Base-by-base conservation (phyloP, 345 rosid genomes). In the Gossypium turneri region DNA sequence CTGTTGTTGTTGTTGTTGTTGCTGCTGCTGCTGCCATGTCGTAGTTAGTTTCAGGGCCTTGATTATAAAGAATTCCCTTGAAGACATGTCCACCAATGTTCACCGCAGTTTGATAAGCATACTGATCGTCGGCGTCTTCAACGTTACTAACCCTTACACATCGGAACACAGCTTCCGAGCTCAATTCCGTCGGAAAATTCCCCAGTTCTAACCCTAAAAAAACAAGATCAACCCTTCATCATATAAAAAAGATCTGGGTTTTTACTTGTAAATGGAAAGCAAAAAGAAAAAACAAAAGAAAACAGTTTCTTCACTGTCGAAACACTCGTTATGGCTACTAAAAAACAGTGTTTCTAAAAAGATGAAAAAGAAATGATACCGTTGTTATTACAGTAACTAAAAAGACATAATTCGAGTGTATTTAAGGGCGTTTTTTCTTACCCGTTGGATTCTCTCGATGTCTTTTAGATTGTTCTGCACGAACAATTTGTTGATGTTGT, bases 61-160 rank as follows among this genome's bases (percentile, higher is more conserved):
- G 97, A 85, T 92, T 94, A 75, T 94, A 94, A 58, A 94, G 86
- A 78, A 94, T 85, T 70, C 98, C 98, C 75, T 88, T 94, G 85
- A 94, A 94, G 19, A 94, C 75, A 73, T 89, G 98, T 9, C 98
- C 98, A n/a, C 91, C 89, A 4, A 94, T 92, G 81, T 85, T 90
- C 45, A 94, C 90, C 11, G 89, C 87, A 38, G 98, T 86, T 81
- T 92, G 94, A 81, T 94, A 94, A 27, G 98, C 98, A 19, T 77
- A 88, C 77, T 90, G 91, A 7, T 92, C 97, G 8, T 90, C 94
- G 15, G 63, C 78, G 9, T 94, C 97, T 34, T 90, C 97, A 44
- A 89, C 48, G 50, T 85, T 77, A 75, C 88, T 88, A 85, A 94
- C 88, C 72, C 88, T 81, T 6, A 94, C 95, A 50, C 98, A 89